Conservation (phyloP, 805 yeast genomes). For the Maudiozyma serrabonitensis region DNA sequence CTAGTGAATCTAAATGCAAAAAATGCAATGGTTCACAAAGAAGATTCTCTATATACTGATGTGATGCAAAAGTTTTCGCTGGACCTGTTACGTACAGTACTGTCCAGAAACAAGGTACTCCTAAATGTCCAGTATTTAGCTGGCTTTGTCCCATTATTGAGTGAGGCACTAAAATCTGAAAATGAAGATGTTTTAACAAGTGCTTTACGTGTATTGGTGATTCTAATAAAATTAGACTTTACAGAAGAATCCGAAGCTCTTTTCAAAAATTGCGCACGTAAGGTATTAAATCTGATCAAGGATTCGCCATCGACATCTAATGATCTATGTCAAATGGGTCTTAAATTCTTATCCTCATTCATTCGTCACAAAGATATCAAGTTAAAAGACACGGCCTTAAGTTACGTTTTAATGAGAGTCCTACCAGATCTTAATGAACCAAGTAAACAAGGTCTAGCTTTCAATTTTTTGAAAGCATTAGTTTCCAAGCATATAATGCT, state of each 20-base stretch:
- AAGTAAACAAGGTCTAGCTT: slow-evolving; percentile 77
- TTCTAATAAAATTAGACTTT: slow-evolving; percentile 54
- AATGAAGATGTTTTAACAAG: slow-evolving; percentile 72
- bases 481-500: slow-evolving; percentile 61
- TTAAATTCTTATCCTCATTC: slow-evolving; percentile 63
- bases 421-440: slow-evolving; percentile 89
- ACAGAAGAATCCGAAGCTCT: slow-evolving; percentile 35
- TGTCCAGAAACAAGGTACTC: slow-evolving; percentile 52
- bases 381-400: slow-evolving; percentile 60
- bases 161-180: slow-evolving; percentile 48
- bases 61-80: slow-evolving; percentile 68
- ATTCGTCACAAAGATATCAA: slow-evolving; percentile 61
- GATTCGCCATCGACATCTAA: slow-evolving; percentile 70
- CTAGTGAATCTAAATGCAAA: slow-evolving; percentile 62
- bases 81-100: slow-evolving; percentile 63
- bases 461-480: slow-evolving; percentile 72
- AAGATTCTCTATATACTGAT: slow-evolving; percentile 45
- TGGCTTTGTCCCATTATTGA: slow-evolving; percentile 69
- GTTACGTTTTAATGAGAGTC: slow-evolving; percentile 60
- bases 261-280: slow-evolving; percentile 53
- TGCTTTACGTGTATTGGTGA: slow-evolving; percentile 51
- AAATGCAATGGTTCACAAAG: slow-evolving; percentile 43
- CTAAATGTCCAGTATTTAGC: slow-evolving; percentile 49
- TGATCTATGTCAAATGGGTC: slow-evolving; percentile 70
- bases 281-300: slow-evolving; percentile 52